Percentiles rank a stretch among this genome's conserved stretches.
phyloP scores from a whole-genome alignment of 495 filamentous ascomycete species.

The Penicillium samsonianum region DNA sequence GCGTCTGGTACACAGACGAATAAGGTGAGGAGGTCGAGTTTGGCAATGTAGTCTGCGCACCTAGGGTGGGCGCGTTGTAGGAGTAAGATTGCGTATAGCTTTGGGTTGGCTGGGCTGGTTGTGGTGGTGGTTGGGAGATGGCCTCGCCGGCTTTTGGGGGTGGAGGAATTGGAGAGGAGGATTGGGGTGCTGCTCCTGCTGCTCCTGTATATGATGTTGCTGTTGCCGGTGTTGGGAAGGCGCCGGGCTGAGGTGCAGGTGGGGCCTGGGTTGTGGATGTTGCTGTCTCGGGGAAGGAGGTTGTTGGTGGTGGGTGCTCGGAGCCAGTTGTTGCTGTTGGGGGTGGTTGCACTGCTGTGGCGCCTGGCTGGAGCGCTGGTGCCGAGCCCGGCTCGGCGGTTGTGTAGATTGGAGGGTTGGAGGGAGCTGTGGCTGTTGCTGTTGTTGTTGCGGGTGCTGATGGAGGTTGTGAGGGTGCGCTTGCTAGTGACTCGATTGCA shows the following conservation, averaged over 20 bases:
- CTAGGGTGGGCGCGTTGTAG: slow-evolving; percentile 11
- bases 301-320: too few species aligned
- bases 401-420: slow-evolving; percentile 47
- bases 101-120: slow-evolving; percentile 2
- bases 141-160: slow-evolving; percentile 55
- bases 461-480: slow-evolving; percentile 18
- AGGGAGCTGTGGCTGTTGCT: slow-evolving; percentile 39
- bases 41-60: slow-evolving; percentile 19
- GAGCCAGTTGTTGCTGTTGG: slow-evolving; percentile 32
- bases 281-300: slow-evolving; percentile 20
- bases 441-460: slow-evolving; percentile 20
- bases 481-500: slow-evolving; percentile 27
- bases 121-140: slow-evolving; percentile 18
- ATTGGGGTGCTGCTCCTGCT: slow-evolving; percentile 8
- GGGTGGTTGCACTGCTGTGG: slow-evolving; percentile 23
- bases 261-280: slow-evolving; percentile 13
- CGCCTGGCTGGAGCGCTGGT: slow-evolving; percentile 45
- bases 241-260: slow-evolving; percentile 64
- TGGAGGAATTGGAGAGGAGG: slow-evolving; percentile 43
- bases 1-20: slow-evolving; percentile 57
- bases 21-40: slow-evolving; percentile 45
- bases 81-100: slow-evolving; percentile 19
- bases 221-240: slow-evolving; percentile 31
- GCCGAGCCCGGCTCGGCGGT: slow-evolving; percentile 44
- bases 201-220: background rate